Evolutionary conservation across 371 early-diverging fungal genomes (phyloP).

Genomic region (Capillidium rhysosporum): DNA sequence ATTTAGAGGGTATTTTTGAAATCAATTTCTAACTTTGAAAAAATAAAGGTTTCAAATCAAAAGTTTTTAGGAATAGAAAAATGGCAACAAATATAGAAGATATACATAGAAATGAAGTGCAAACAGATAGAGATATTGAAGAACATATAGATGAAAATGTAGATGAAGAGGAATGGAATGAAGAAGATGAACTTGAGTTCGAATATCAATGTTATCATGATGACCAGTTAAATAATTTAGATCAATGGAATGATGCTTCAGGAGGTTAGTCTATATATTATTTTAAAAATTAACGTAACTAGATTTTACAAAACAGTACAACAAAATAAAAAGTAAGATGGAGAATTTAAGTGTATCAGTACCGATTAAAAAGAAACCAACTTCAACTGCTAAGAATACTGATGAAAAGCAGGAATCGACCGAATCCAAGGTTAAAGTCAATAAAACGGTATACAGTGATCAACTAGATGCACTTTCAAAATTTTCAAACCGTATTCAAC

Average conservation of each 20-base stretch:
- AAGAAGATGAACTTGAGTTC: conserved; percentile 2
- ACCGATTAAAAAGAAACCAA: conserved; percentile 4
- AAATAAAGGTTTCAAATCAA: no score
- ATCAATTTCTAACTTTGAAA: no score
- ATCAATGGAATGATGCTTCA: conserved; percentile 31
- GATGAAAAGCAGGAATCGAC: conserved; percentile 5
- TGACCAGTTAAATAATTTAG: conserved; percentile 35
- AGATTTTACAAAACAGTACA: conserved; percentile 92
- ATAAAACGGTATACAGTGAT: conserved; percentile 14
- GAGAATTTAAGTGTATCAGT: conserved; percentile 12
- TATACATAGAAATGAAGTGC: no score
- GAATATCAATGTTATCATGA: conserved; percentile 11
- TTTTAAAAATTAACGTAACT: neutral
- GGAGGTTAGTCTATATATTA: conserved; percentile 13
- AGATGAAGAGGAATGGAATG: neutral
- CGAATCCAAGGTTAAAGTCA: conserved; percentile 5
- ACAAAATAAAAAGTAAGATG: conserved; percentile 46
- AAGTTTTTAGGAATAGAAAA: no score
- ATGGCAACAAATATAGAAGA: no score
- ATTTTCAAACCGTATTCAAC: conserved; percentile 36
- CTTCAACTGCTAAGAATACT: conserved; percentile 8
- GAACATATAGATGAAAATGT: neutral
- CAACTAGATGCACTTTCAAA: conserved; percentile 35
- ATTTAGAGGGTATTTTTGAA: no score
- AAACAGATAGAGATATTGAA: neutral